Evolutionary conservation across 116 monocot species (phyloP), one percentile per base, ranked within the genome.

Genomic region (Papilionanthe hybrid): DNA sequence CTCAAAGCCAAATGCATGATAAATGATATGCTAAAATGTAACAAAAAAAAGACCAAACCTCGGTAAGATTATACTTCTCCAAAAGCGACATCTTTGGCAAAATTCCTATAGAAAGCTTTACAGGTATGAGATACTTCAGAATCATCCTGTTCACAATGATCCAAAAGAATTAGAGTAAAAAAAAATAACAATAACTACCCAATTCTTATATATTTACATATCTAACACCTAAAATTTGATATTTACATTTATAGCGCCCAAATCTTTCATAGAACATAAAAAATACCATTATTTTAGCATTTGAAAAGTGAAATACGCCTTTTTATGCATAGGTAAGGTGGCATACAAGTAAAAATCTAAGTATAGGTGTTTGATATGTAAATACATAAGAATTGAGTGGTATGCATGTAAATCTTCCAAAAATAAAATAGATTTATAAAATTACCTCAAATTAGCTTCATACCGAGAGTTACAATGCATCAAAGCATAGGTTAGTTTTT

Each of bases 91-190:
- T 83, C 80, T 86, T 92, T n/a, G 96, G 96, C 56, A 96, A 83
- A 71, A 96, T 89, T 25, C 96, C 96, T 53, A 96, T 72, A 13
- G 96, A 96, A 78, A 96, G 88, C 88, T 96, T 96, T 72, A 96
- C 96, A 0, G 96, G 96, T 29, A 96, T 84, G 44, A 96, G 89
- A 80, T 93, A 96, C 86, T 93, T 96, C 83, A 96, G 72, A 88
- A 96, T 94, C 94, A 92, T 92, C 87, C 96, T 96, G 77, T 65
- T 75, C 22, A 30, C 73, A 43, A 43, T 23, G 53, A 17, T 17
- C n/a, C 4, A 43, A 73, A 20, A 73, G 4, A 73, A 20, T 41
- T 17, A 53, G 53, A 37, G 37, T 1, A 37, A 37, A 2, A 19
- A 23, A 7, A 9, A 9, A 45, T 23, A 48, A n/a, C n/a, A n/a